Percentiles rank a stretch among this genome's conserved stretches.
These are phyloP conservation scores for Chlamydomonas incerta DNA, from an alignment of 139 green algal genomes.

Conservation along the genomic window DNA sequence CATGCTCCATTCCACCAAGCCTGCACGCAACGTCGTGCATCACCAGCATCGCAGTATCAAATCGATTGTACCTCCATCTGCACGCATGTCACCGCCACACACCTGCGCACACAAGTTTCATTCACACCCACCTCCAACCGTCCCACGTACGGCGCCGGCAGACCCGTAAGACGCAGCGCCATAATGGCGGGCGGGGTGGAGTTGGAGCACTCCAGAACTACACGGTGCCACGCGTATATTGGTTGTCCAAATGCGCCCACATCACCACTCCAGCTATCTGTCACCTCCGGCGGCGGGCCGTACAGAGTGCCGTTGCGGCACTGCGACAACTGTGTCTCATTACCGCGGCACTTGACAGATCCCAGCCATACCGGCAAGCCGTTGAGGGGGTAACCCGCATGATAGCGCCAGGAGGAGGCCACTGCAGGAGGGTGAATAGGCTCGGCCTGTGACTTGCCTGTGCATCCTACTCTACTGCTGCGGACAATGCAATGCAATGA, in stretches of 20 bases:
- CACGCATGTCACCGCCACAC: too few species aligned
- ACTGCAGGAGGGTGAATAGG: too few species aligned
- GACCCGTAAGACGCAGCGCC: neutral
- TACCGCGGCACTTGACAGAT: neutral
- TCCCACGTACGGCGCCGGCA: neutral
- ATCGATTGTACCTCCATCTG: too few species aligned
- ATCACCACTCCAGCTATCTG: too few species aligned
- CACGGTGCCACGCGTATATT: neutral
- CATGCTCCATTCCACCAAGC: neutral
- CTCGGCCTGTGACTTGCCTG: too few species aligned
- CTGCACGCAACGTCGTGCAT: too few species aligned
- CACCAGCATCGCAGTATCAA: too few species aligned
- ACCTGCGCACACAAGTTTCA: too few species aligned
- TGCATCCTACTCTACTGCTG: too few species aligned
- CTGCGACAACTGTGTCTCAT: neutral
- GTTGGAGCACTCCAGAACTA: neutral
- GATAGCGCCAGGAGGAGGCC: too few species aligned
- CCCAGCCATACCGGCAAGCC: neutral
- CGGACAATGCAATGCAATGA: too few species aligned
- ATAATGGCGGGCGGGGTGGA: neutral
- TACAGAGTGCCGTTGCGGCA: neutral
- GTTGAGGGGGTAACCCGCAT: too few species aligned
- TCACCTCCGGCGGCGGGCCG: neutral
- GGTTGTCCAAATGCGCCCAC: neutral
- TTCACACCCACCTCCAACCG: slow-evolving; percentile 18